phyloP scores from a whole-genome alignment of 2,329 filamentous ascomycete genomes.

The Hysterium pulicare region DNA sequence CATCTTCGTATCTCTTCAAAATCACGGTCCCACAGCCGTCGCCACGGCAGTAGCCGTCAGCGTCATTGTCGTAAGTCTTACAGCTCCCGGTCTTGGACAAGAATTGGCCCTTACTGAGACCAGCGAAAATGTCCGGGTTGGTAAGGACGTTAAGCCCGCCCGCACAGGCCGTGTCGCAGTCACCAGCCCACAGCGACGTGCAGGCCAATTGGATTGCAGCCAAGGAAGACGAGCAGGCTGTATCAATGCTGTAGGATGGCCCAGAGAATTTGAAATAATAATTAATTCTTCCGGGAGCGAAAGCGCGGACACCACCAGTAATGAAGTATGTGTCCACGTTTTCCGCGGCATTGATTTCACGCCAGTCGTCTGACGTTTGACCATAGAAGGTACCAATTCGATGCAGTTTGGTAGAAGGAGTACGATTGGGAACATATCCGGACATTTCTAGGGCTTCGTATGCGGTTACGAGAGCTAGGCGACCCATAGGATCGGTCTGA shows the following conservation, averaged over 20 bases:
- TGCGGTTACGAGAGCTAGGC: conserved; percentile 70
- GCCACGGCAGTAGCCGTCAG: conserved; percentile 79
- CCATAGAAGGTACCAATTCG: conserved; percentile 72
- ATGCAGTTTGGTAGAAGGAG: conserved; percentile 62
- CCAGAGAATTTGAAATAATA: conserved; percentile 76
- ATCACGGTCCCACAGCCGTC: conserved; percentile 73
- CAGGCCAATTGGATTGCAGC: conserved; percentile 71
- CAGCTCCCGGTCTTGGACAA: conserved; percentile 72
- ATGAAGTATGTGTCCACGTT: conserved; percentile 69
- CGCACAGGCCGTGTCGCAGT: conserved; percentile 77
- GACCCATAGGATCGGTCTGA: conserved; percentile 78
- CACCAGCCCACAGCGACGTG: conserved; percentile 68
- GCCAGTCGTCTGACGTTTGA: conserved; percentile 72
- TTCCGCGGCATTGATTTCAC: conserved; percentile 70
- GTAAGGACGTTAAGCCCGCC: conserved; percentile 77
- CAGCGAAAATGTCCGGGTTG: conserved; percentile 76
- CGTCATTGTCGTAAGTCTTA: conserved; percentile 76
- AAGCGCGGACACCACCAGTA: conserved; percentile 60
- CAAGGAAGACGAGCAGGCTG: conserved; percentile 73
- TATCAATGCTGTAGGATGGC: conserved; percentile 69
- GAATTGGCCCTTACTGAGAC: conserved; percentile 73
- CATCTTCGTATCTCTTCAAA: conserved; percentile 76
- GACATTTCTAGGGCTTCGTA: conserved; percentile 82
- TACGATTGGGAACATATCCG: conserved; percentile 70
- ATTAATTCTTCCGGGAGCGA: conserved; percentile 64